A percentile compares a stretch with the other conserved stretches of the same genome.
Conservation (phyloP, 140 eudicot genomes). For the Erigeron philadelphicus region DNA sequence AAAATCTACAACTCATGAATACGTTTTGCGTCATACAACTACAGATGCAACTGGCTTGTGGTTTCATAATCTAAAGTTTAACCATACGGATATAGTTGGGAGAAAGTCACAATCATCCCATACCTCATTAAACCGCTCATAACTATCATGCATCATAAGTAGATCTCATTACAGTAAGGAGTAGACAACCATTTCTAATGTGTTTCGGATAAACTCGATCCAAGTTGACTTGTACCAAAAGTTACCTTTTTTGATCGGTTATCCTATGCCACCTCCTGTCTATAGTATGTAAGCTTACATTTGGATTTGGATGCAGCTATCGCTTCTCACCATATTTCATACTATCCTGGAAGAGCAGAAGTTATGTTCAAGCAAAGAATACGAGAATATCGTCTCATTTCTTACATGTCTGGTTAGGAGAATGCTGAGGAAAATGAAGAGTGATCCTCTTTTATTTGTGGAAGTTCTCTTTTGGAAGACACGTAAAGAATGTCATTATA, state of each 20-base stretch:
- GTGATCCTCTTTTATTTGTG: conserved; percentile 76
- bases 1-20: too few relatives aligned
- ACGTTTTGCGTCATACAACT: too few relatives aligned
- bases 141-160: too few relatives aligned
- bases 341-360: conserved; percentile 79
- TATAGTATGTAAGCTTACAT: conserved; percentile 20
- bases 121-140: too few relatives aligned
- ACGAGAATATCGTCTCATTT: conserved; percentile 59
- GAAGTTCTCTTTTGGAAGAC: conserved; percentile 87
- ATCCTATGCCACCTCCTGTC: conserved; percentile 8
- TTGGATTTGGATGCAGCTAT: conserved; percentile 50
- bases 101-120: too few relatives aligned
- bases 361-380: conserved; percentile 56
- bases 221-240: neutral
- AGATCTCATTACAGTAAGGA: too few relatives aligned
- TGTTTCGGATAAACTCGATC: neutral
- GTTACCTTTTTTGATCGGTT: neutral
- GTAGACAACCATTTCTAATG: neutral
- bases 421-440: conserved; percentile 86
- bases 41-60: too few relatives aligned
- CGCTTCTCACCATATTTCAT: conserved; percentile 64
- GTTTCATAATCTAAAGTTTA: too few relatives aligned
- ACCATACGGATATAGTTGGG: too few relatives aligned
- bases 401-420: conserved; percentile 64
- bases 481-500: conserved; percentile 74